These are phyloP conservation scores for Pythium inflatum DNA, from an alignment of 352 stramenopile species.

Conservation along the genomic window DNA sequence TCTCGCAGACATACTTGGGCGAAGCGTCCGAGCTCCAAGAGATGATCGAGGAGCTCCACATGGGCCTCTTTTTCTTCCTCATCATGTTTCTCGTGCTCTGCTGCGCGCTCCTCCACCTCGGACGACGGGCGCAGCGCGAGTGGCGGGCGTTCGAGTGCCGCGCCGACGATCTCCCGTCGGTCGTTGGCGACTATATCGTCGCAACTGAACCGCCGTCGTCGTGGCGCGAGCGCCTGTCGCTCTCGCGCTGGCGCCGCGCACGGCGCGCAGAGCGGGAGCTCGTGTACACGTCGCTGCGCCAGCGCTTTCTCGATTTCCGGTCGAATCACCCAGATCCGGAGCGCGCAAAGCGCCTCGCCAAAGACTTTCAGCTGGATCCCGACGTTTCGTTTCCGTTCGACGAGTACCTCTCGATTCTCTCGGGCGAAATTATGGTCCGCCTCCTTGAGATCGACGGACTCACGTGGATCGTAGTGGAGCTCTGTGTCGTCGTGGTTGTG, in stretches of 20 bases:
- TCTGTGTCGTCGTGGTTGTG: constrained; percentile 51
- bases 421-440: constrained; percentile 68
- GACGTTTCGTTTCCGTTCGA: constrained; percentile 73
- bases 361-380: constrained; percentile 66
- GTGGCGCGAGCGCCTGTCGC: constrained; percentile 46
- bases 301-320: constrained; percentile 70
- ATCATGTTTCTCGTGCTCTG: constrained; percentile 80
- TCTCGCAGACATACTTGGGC: constrained; percentile 51
- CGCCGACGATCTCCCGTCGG: constrained; percentile 49
- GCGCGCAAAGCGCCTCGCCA: constrained; percentile 43
- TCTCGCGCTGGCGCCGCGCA: constrained; percentile 34
- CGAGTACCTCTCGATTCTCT: constrained; percentile 80
- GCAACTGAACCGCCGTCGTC: constrained; percentile 47
- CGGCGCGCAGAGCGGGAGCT: constrained; percentile 59
- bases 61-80: constrained; percentile 84
- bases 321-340: constrained; percentile 69
- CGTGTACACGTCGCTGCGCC: constrained; percentile 62
- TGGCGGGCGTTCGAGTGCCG: constrained; percentile 76
- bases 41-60: constrained; percentile 78
- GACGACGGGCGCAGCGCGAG: constrained; percentile 63
- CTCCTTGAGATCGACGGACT: constrained; percentile 75
- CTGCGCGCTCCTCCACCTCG: constrained; percentile 62
- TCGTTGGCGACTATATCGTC: constrained; percentile 66
- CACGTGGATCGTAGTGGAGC: constrained; percentile 60
- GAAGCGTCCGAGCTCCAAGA: constrained; percentile 59